Base-by-base conservation (phyloP, 2,329 filamentous ascomycete species). In the Moelleriella libera region DNA sequence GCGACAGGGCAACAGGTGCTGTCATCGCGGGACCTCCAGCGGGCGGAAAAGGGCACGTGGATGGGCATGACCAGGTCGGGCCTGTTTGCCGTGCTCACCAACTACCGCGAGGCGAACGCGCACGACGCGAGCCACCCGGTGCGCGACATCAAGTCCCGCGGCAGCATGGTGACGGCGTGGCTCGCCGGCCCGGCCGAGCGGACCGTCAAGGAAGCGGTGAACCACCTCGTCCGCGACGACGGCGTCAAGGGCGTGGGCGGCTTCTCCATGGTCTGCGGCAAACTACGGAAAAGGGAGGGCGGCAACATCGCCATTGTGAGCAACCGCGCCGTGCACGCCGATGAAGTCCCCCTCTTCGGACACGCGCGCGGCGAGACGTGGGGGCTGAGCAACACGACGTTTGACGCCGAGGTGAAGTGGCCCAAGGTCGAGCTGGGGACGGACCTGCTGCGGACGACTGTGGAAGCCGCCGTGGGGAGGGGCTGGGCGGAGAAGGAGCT, bases 251-350 rank as follows among this genome's bases (percentile, higher is more conserved):
- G 76, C 45, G 76, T 83, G 12, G 80, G 80, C 6, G 80, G 80
- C 0, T 83, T 83, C 58, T 81, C 76, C 29, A 71, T 84, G 57
- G 68, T 82, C n/a, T 82, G 78, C 51, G 78, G 76, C 7, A 80
- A 78, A 55, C 64, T 84, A 54, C 60, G 65, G 45, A 63, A 60
- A 44, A 68, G 66, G 7, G 57, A 72, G 28, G 66, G 75, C 50
- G 72, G 72, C 0, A 63, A 8, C 34, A 37, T 83, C 9, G 78
- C 76, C 6, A 75, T 83, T 46, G 68, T 83, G 45, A 81, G 76
- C 44, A 83, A 83, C 57, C 71, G 79, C 31, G 72, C 69, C 40
- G 74, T 70, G 41, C 61, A 69, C 41, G 62, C 70, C 2, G 66
- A 70, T 4, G 68, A 76, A 30, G 77, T 83, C 1, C 77, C 78